Percentiles rank a stretch among this genome's conserved stretches.
Evolutionary conservation across 2,329 filamentous ascomycete species (phyloP).

Genomic region (Neofusicoccum kwambonambiense): DNA sequence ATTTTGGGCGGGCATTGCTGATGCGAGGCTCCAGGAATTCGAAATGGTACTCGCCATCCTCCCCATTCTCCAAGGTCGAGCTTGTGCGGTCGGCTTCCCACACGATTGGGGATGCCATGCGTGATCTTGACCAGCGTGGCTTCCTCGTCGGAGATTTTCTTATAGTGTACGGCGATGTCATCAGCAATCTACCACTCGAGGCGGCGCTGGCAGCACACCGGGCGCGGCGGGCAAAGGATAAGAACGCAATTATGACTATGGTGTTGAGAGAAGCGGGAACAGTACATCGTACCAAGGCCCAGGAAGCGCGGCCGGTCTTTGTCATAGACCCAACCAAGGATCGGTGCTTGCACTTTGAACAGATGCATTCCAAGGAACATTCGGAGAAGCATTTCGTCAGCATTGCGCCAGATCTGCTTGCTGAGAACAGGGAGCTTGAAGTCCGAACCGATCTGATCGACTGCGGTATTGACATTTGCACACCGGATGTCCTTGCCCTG

Average conservation of each 20-base stretch:
- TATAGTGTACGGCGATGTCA: slow-evolving; percentile 85
- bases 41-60: slow-evolving; percentile 69
- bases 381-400: slow-evolving; percentile 59
- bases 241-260: slow-evolving; percentile 98
- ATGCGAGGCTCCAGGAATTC: slow-evolving; percentile 54
- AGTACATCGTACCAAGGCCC: slow-evolving; percentile 73
- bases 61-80: slow-evolving; percentile 77
- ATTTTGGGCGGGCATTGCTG: not conserved
- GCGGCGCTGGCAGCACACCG: slow-evolving; percentile 74
- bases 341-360: slow-evolving; percentile 90
- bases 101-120: slow-evolving; percentile 90
- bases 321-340: slow-evolving; percentile 78
- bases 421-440: slow-evolving; percentile 72
- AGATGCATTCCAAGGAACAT: slow-evolving; percentile 69
- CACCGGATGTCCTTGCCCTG: slow-evolving; percentile 86
- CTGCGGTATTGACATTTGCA: slow-evolving; percentile 95
- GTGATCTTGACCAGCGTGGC: slow-evolving; percentile 83
- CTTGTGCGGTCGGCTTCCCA: slow-evolving; percentile 84
- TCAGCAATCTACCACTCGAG: slow-evolving; percentile 87
- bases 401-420: slow-evolving; percentile 77
- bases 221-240: slow-evolving; percentile 75
- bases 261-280: slow-evolving; percentile 76
- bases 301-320: slow-evolving; percentile 76
- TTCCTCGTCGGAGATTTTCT: slow-evolving; percentile 89
- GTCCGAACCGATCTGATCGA: slow-evolving; percentile 87